Percentiles rank a stretch among this genome's conserved stretches.
Evolutionary conservation across 768 basidiomycete genomes (phyloP).

Genomic region (Boletus pseudopeckii): DNA sequence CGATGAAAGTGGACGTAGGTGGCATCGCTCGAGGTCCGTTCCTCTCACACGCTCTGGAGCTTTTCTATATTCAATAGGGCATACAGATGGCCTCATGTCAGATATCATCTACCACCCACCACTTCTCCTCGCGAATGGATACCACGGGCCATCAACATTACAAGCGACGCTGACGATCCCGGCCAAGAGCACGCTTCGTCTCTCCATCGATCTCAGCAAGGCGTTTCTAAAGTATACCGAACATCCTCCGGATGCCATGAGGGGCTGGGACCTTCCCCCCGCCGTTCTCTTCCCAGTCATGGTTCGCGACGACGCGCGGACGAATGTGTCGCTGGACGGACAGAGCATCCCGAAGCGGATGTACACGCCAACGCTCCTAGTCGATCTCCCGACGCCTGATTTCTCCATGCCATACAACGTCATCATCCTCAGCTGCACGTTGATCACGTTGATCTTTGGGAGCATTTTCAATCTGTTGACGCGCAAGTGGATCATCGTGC

Average conservation of each 20-base stretch:
- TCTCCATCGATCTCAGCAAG: constrained; percentile 75
- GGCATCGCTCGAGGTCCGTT: constrained; percentile 45
- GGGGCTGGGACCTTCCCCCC: constrained; percentile 91
- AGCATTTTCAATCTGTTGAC: constrained; percentile 86
- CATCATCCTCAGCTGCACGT: constrained; percentile 91
- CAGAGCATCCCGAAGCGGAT: constrained; percentile 39
- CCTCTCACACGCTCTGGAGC: no score
- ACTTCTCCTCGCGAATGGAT: constrained; percentile 22
- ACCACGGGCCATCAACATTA: constrained; percentile 56
- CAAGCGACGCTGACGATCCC: constrained; percentile 73
- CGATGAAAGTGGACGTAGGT: constrained; percentile 52
- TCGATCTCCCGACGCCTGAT: constrained; percentile 96
- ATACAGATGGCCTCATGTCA: constrained; percentile 58
- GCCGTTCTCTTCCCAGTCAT: constrained; percentile 61
- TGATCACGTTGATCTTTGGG: constrained; percentile 92
- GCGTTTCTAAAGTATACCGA: constrained; percentile 91
- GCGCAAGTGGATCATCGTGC: constrained; percentile 67
- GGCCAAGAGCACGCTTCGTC: constrained; percentile 53
- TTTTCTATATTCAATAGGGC: not conserved
- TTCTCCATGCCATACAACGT: constrained; percentile 99
- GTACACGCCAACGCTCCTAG: constrained; percentile 78
- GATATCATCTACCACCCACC: constrained; percentile 56
- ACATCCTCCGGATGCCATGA: constrained; percentile 91
- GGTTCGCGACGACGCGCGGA: not conserved
- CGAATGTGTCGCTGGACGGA: constrained; percentile 1